Percentiles rank a stretch among this genome's conserved stretches.
Conservation (phyloP, 768 basidiomycete genomes). For the Pleurotus tuber-regium region DNA sequence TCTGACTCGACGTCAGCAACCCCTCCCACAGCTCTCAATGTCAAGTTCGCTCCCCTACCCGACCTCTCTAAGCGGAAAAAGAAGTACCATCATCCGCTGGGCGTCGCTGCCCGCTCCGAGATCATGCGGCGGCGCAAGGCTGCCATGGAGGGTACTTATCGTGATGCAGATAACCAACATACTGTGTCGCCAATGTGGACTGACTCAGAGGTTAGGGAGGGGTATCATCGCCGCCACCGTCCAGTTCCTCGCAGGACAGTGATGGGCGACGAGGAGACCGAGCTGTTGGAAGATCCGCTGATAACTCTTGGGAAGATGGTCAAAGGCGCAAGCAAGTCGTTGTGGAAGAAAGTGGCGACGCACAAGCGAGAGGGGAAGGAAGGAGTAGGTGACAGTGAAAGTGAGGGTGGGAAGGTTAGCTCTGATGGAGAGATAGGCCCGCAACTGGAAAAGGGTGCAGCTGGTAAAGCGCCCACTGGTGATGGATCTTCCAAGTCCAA, state of each 20-base stretch:
- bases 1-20: constrained; percentile 16
- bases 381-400: constrained; percentile 15
- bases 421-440: background rate
- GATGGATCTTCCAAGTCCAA: too few species aligned
- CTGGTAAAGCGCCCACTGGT: background rate
- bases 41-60: constrained; percentile 62
- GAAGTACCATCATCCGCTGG: constrained; percentile 48
- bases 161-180: background rate
- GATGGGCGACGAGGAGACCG: constrained; percentile 21
- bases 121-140: constrained; percentile 32
- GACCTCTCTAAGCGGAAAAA: constrained; percentile 47
- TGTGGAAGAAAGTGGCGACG: constrained; percentile 53
- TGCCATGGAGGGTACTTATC: constrained; percentile 1
- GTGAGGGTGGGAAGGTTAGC: constrained; percentile 4
- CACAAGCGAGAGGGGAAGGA: constrained; percentile 27
- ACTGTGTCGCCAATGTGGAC: background rate
- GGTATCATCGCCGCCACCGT: constrained; percentile 15
- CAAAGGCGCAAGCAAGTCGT: constrained; percentile 45
- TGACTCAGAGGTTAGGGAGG: constrained; percentile 11
- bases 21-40: constrained; percentile 27
- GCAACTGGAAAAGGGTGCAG: background rate
- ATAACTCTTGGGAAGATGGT: constrained; percentile 47
- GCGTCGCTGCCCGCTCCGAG: constrained; percentile 48
- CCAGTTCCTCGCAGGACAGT: constrained; percentile 19
- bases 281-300: constrained; percentile 44